Conservation (phyloP, 805 yeast species). For the Lachancea thermotolerans region DNA sequence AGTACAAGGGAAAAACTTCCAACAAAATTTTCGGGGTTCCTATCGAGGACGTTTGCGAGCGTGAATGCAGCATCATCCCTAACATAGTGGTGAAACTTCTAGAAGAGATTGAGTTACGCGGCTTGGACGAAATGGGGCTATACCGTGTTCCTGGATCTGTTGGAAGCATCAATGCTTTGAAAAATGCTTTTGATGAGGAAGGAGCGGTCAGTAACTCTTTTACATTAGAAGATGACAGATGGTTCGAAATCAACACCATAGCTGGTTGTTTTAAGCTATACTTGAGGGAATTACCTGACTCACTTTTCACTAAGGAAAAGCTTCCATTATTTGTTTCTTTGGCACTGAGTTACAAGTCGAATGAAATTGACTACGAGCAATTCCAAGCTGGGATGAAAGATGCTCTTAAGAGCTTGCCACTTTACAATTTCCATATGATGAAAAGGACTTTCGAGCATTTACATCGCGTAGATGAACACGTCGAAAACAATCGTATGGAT, state of each 20-base stretch:
- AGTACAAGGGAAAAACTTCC: slow-evolving; percentile 34
- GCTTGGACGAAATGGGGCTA: slow-evolving; percentile 84
- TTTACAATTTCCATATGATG: slow-evolving; percentile 59
- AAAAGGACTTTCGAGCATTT: slow-evolving; percentile 64
- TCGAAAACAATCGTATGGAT: slow-evolving; percentile 75
- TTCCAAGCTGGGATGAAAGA: slow-evolving; percentile 22
- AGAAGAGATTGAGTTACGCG: slow-evolving; percentile 75
- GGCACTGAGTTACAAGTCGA: slow-evolving; percentile 21
- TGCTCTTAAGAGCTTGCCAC: slow-evolving; percentile 46
- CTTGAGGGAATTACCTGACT: slow-evolving; percentile 81
- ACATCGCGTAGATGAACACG: slow-evolving; percentile 57
- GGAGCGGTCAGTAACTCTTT: slow-evolving; percentile 37
- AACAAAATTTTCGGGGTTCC: slow-evolving; percentile 83
- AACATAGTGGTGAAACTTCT: slow-evolving; percentile 57
- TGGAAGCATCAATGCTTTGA: slow-evolving; percentile 48
- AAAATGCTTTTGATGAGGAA: slow-evolving; percentile 46
- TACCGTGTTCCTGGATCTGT: slow-evolving; percentile 69
- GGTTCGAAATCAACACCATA: slow-evolving; percentile 78
- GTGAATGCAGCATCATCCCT: slow-evolving; percentile 63
- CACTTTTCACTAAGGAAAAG: slow-evolving; percentile 62
- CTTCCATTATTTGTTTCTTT: slow-evolving; percentile 47
- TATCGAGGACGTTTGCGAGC: slow-evolving; percentile 60
- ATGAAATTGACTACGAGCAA: slow-evolving; percentile 21
- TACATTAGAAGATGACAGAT: slow-evolving; percentile 45
- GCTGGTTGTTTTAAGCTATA: slow-evolving; percentile 84